phyloP scores from a whole-genome alignment of 306 rosid species.

The Corylus heterophylla region DNA sequence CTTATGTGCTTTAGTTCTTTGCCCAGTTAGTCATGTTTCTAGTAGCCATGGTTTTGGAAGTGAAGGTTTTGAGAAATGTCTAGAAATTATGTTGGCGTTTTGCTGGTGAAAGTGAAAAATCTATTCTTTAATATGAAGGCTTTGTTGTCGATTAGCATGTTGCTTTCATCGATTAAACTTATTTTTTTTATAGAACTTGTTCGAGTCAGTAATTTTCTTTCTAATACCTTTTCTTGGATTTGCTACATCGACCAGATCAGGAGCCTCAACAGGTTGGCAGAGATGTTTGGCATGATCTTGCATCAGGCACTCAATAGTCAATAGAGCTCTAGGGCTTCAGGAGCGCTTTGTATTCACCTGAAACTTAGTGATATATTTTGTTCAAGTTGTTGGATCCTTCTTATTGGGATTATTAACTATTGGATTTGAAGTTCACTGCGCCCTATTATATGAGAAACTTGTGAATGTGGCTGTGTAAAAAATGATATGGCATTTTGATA shows the following conservation, averaged over 20 bases:
- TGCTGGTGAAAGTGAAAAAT: background rate
- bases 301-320: conserved; percentile 36
- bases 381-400: background rate
- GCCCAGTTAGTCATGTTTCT: too few species aligned
- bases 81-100: background rate
- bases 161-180: background rate
- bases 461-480: background rate
- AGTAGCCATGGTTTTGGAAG: background rate
- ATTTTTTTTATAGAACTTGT: background rate
- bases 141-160: background rate
- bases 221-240: background rate
- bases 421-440: background rate
- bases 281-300: conserved; percentile 59
- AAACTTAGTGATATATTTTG: background rate
- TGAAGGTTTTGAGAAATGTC: background rate
- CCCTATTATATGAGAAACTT: background rate
- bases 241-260: conserved; percentile 35
- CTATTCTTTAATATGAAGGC: background rate
- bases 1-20: background rate
- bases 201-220: background rate
- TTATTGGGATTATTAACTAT: background rate
- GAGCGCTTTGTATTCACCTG: background rate
- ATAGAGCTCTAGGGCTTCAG: conserved; percentile 8
- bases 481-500: too few species aligned
- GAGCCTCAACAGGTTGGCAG: conserved; percentile 47